Conservation (phyloP, 2,329 filamentous ascomycete genomes). For the Colletotrichum filicis region DNA sequence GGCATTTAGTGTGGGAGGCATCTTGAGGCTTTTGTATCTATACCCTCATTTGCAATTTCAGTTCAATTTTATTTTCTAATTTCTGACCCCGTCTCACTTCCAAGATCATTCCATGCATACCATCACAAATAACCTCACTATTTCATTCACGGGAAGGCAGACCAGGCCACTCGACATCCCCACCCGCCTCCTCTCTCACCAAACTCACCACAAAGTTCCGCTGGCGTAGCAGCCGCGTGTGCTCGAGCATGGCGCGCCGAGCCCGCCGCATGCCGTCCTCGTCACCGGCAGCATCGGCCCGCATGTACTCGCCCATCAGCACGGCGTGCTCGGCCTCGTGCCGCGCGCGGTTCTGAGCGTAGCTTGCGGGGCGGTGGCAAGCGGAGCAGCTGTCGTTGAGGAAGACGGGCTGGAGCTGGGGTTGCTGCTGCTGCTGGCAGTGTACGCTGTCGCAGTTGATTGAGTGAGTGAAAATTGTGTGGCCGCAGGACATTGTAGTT, state of each 20-base stretch:
- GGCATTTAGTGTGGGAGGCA: background rate
- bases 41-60: constrained; percentile 4
- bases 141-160: no score
- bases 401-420: constrained; percentile 30
- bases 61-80: background rate
- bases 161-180: constrained; percentile 16
- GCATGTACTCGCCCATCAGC: constrained; percentile 41
- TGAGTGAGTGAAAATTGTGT: constrained; percentile 37
- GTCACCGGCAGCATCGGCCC: constrained; percentile 40
- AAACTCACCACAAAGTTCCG: constrained; percentile 22
- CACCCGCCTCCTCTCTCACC: constrained; percentile 6
- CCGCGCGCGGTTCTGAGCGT: constrained; percentile 39
- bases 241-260: constrained; percentile 37
- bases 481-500: constrained; percentile 41
- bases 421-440: constrained; percentile 10
- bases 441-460: constrained; percentile 24
- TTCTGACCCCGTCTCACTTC: background rate
- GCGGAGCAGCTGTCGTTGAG: constrained; percentile 50
- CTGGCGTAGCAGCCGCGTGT: constrained; percentile 13
- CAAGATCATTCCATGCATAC: background rate
- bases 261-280: constrained; percentile 38
- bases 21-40: constrained; percentile 26
- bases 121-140: background rate
- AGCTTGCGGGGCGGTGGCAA: constrained; percentile 46
- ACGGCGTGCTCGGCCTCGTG: constrained; percentile 42